These are phyloP conservation scores for Malus sieversii DNA, from an alignment of 306 rosid species.

Conservation along the genomic window DNA sequence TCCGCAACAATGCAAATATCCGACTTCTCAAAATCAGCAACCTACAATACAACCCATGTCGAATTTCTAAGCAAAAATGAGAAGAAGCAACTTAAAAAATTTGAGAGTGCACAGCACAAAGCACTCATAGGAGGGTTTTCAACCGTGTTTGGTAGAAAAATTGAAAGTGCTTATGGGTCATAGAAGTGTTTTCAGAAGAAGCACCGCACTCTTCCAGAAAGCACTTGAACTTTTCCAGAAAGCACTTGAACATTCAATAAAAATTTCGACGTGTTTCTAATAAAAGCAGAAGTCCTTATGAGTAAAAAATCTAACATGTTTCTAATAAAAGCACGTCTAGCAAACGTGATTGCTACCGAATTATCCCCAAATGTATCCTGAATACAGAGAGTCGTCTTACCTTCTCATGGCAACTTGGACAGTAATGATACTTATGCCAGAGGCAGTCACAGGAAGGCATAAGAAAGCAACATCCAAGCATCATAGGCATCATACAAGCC, in stretches of 20 bases:
- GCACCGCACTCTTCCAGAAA: background rate
- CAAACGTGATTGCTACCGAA: background rate
- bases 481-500: constrained; percentile 77
- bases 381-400: constrained; percentile 17
- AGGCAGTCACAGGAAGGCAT: constrained; percentile 86
- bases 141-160: background rate
- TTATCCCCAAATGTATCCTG: background rate
- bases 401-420: constrained; percentile 74
- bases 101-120: background rate
- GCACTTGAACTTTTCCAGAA: too few species aligned
- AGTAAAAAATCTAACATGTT: too few species aligned
- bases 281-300: too few species aligned
- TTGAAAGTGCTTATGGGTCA: background rate
- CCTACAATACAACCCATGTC: constrained; percentile 27
- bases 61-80: background rate
- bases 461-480: constrained; percentile 85
- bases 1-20: constrained; percentile 78
- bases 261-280: too few species aligned
- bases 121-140: background rate
- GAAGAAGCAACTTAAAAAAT: background rate
- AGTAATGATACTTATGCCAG: constrained; percentile 87
- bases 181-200: background rate
- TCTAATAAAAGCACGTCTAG: background rate
- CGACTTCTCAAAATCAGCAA: constrained; percentile 75
- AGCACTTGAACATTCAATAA: too few species aligned